Conservation (phyloP, 345 rosid genomes). For the Triadica sebifera region DNA sequence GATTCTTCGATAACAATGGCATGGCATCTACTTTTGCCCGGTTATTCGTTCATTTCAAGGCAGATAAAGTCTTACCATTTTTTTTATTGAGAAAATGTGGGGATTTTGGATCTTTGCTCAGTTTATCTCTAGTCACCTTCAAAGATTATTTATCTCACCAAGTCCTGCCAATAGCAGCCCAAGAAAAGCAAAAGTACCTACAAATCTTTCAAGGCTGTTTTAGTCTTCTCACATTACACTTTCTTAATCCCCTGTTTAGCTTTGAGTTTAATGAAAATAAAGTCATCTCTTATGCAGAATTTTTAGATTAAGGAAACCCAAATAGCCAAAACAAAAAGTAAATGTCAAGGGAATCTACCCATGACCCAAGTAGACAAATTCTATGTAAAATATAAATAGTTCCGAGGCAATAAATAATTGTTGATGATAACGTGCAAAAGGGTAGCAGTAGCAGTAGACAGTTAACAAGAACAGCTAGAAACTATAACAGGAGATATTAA, state of each 20-base stretch:
- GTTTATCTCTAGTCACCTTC: conserved; percentile 7
- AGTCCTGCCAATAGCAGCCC: background rate
- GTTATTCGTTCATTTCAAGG: conserved; percentile 39
- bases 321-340: background rate
- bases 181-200: conserved; percentile 12
- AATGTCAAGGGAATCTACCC: background rate
- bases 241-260: background rate
- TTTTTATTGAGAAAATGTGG: conserved; percentile 22
- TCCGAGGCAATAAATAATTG: background rate
- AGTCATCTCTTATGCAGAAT: too few relatives aligned
- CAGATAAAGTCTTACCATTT: conserved; percentile 15
- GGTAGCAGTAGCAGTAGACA: conserved; percentile 2
- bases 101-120: conserved; percentile 22
- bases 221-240: conserved; percentile 9
- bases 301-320: background rate
- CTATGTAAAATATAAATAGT: background rate
- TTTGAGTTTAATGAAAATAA: too few relatives aligned
- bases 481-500: conserved; percentile 25
- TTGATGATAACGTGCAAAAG: background rate
- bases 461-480: conserved; percentile 31
- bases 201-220: conserved; percentile 10
- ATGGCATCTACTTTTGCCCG: conserved; percentile 29
- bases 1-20: conserved; percentile 33
- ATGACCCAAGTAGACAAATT: conserved; percentile 7
- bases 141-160: background rate